These are phyloP conservation scores for Amyloporia xantha DNA, from an alignment of 768 basidiomycete genomes.

Conservation along the genomic window DNA sequence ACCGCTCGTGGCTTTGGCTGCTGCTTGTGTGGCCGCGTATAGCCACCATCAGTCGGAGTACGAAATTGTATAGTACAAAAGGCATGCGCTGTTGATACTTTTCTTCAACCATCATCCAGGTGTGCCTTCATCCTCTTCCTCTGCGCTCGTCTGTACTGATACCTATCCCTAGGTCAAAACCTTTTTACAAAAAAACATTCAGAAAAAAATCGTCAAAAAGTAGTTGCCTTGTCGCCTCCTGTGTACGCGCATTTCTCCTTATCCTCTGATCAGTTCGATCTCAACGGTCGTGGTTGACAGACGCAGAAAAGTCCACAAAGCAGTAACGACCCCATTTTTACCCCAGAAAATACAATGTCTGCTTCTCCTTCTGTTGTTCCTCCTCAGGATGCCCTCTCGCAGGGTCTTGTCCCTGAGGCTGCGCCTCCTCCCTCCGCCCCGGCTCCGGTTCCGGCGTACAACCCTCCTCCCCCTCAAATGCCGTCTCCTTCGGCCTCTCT, in stretches of 20 bases:
- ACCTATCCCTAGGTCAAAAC: conserved; percentile 46
- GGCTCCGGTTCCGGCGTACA: conserved; percentile 46
- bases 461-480: conserved; percentile 45
- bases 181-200: conserved; percentile 37
- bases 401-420: conserved; percentile 39
- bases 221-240: conserved; percentile 74
- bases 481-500: conserved; percentile 85
- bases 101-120: conserved; percentile 67
- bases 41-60: conserved; percentile 33
- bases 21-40: background rate
- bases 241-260: conserved; percentile 38
- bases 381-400: conserved; percentile 24
- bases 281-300: conserved; percentile 26
- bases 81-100: conserved; percentile 22
- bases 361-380: conserved; percentile 27
- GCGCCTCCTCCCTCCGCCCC: conserved; percentile 42
- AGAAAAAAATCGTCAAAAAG: conserved; percentile 65
- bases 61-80: conserved; percentile 22
- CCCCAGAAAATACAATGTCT: conserved; percentile 33
- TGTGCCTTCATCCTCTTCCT: conserved; percentile 20
- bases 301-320: conserved; percentile 81
- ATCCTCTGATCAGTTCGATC: conserved; percentile 12
- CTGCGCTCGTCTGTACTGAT: conserved; percentile 10
- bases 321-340: conserved; percentile 76
- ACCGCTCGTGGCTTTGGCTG: too few relatives aligned